phyloP scores from a whole-genome alignment of 495 filamentous ascomycete genomes.

The Usnea hakonensis region DNA sequence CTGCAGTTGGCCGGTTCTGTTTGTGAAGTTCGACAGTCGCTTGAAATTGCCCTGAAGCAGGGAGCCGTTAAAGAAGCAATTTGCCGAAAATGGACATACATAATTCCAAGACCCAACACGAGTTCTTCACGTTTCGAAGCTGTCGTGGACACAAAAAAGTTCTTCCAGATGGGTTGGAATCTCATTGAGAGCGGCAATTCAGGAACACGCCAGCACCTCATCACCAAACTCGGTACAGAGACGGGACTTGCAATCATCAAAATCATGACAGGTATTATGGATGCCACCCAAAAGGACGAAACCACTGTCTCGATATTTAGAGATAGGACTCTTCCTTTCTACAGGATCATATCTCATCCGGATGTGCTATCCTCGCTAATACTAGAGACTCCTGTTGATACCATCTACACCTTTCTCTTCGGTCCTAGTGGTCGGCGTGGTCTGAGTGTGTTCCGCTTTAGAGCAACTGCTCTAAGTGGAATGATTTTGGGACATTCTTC shows the following conservation, averaged over 20 bases:
- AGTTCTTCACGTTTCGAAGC: constrained; percentile 15
- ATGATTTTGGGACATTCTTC: background rate
- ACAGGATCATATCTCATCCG: constrained; percentile 43
- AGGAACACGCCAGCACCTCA: constrained; percentile 16
- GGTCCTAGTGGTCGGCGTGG: constrained; percentile 42
- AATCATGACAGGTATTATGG: constrained; percentile 26
- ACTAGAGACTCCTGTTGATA: constrained; percentile 46
- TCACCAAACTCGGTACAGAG: constrained; percentile 20
- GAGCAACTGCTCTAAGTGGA: constrained; percentile 15
- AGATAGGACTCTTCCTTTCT: constrained; percentile 42
- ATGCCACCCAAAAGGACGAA: constrained; percentile 17
- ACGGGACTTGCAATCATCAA: constrained; percentile 20
- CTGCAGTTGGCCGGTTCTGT: too few relatives aligned
- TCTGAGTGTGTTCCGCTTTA: constrained; percentile 33
- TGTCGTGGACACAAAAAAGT: constrained; percentile 18
- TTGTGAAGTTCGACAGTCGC: too few relatives aligned
- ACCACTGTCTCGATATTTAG: constrained; percentile 28
- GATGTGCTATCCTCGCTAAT: constrained; percentile 46
- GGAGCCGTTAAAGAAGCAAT: too few relatives aligned
- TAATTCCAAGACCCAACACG: constrained; percentile 29
- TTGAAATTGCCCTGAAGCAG: too few relatives aligned
- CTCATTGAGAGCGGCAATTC: constrained; percentile 12
- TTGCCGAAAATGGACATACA: constrained; percentile 31
- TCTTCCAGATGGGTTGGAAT: constrained; percentile 20
- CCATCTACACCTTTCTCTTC: constrained; percentile 51